A percentile compares a stretch with the other conserved stretches of the same genome.
Evolutionary conservation across 495 filamentous ascomycete genomes (phyloP).

Genomic region (Terfezia boudieri): DNA sequence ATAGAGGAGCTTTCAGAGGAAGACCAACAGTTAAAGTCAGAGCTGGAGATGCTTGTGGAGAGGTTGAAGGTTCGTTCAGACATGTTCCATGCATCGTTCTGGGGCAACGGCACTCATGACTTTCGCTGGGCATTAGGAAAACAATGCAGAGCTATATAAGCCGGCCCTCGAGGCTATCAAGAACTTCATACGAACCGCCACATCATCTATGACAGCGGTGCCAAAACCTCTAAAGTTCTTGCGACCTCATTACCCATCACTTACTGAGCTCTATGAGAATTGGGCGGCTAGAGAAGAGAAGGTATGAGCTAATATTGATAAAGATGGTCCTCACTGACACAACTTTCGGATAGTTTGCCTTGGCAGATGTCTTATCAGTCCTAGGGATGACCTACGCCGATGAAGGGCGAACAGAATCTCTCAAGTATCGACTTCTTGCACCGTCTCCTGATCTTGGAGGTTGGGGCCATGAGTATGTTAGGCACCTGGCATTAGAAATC

Average conservation of each 20-base stretch:
- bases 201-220: slow-evolving; percentile 96
- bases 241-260: slow-evolving; percentile 74
- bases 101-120: neutral
- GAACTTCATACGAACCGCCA: slow-evolving; percentile 93
- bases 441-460: slow-evolving; percentile 82
- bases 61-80: slow-evolving; percentile 50
- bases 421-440: slow-evolving; percentile 81
- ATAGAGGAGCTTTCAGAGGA: slow-evolving; percentile 84
- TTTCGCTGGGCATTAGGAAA: slow-evolving; percentile 34
- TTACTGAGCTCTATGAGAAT: slow-evolving; percentile 65
- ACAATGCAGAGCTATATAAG: slow-evolving; percentile 70
- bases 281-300: slow-evolving; percentile 72
- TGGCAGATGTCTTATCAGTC: slow-evolving; percentile 91
- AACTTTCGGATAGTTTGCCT: slow-evolving; percentile 33
- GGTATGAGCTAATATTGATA: slow-evolving; percentile 21
- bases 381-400: slow-evolving; percentile 98
- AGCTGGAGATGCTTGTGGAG: slow-evolving; percentile 96
- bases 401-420: slow-evolving; percentile 79
- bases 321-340: neutral
- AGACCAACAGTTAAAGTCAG: slow-evolving; percentile 90
- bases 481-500: slow-evolving; percentile 87
- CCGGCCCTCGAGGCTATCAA: slow-evolving; percentile 87
- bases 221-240: slow-evolving; percentile 97
- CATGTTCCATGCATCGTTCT: neutral
- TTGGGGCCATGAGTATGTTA: slow-evolving; percentile 97